Percentiles rank a stretch among this genome's conserved stretches.
Evolutionary conservation across 768 basidiomycete genomes (phyloP).

Genomic region (Macrolepiota albuminosa): DNA sequence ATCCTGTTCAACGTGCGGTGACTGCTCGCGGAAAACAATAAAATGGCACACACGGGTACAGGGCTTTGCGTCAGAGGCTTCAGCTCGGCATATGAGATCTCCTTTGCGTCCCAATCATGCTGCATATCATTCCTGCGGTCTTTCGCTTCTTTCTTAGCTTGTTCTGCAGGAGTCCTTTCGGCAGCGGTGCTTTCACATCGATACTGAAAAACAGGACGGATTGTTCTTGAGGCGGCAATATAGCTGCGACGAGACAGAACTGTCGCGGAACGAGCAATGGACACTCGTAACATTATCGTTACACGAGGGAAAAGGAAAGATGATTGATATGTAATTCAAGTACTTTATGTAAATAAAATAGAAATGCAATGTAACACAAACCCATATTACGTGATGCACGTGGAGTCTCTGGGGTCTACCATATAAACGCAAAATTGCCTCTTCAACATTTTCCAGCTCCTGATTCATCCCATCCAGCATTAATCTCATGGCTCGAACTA

Average conservation of each 20-base stretch:
- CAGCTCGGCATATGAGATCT: conserved; percentile 75
- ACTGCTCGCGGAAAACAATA: conserved; percentile 5
- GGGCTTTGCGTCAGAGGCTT: conserved; percentile 79
- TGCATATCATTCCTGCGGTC: conserved; percentile 40
- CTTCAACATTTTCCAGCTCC: neutral
- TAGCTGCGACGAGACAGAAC: conserved; percentile 13
- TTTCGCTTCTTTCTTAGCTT: conserved; percentile 27
- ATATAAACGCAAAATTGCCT: neutral
- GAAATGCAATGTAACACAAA: neutral
- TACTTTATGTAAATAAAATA: no score
- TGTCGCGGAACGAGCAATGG: conserved; percentile 19
- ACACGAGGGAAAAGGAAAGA: neutral
- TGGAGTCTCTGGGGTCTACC: neutral
- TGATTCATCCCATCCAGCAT: neutral
- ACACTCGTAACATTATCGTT: conserved; percentile 24
- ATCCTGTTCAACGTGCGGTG: conserved; percentile 37
- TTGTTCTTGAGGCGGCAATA: conserved; percentile 8
- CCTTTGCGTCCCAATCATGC: conserved; percentile 72
- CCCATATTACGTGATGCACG: neutral
- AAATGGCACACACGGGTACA: conserved; percentile 41
- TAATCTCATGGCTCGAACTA: neutral
- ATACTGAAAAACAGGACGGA: conserved; percentile 7
- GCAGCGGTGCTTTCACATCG: conserved; percentile 17
- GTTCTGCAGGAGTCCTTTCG: conserved; percentile 24
- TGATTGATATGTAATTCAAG: no score